These are phyloP conservation scores for Fraxinus dipetala DNA, from an alignment of 305 asterid species.

Conservation along the genomic window DNA sequence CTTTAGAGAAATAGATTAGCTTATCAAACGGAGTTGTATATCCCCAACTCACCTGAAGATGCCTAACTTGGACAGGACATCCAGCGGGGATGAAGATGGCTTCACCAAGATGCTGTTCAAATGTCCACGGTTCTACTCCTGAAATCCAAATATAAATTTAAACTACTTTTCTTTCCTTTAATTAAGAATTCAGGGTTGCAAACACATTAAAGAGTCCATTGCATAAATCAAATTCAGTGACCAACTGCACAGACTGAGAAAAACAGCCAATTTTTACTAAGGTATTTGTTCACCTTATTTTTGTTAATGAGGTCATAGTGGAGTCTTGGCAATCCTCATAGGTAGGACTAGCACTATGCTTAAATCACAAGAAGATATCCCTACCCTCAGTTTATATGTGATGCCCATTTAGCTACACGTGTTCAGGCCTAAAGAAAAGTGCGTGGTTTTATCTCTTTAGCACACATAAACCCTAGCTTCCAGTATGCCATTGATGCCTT, in stretches of 20 bases:
- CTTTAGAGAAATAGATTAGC: neutral
- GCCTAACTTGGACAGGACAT: slow-evolving; percentile 87
- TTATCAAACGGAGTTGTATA: slow-evolving; percentile 4
- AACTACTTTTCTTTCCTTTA: neutral
- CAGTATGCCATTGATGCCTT: neutral
- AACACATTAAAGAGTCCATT: neutral
- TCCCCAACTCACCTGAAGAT: slow-evolving; percentile 69
- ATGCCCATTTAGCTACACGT: neutral
- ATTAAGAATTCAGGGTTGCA: neutral
- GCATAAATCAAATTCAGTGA: neutral
- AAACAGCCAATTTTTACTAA: neutral
- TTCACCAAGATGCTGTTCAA: slow-evolving; percentile 81
- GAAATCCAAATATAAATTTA: slow-evolving; percentile 14
- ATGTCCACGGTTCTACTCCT: slow-evolving; percentile 97
- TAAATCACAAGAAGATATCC: neutral
- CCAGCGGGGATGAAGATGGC: slow-evolving; percentile 93
- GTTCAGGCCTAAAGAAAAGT: neutral
- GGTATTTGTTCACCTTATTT: neutral
- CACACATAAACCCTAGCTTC: neutral
- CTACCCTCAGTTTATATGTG: neutral
- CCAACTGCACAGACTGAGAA: neutral
- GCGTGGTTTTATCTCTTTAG: neutral
- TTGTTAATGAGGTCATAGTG: neutral
- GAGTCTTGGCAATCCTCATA: neutral
- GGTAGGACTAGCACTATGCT: neutral